These are phyloP conservation scores for Aspergillus flavus DNA, from an alignment of 2,329 filamentous ascomycete species.

Conservation along the genomic window DNA sequence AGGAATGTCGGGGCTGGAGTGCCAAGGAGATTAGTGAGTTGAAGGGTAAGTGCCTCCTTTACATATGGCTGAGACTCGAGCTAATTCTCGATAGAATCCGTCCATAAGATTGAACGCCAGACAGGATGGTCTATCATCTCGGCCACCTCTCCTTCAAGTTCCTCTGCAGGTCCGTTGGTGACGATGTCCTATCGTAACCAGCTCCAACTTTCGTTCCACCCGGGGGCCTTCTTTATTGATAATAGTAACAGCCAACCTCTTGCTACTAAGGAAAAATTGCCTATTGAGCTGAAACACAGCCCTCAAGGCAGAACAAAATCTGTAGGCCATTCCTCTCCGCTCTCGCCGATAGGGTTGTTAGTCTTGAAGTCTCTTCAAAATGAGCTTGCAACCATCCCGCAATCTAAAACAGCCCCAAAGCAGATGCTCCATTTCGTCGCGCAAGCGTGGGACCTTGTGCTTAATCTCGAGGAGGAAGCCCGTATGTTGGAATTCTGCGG, in stretches of 20 bases:
- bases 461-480: slow-evolving; percentile 46
- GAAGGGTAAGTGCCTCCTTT: slow-evolving; percentile 62
- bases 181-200: slow-evolving; percentile 47
- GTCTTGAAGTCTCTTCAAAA: slow-evolving; percentile 46
- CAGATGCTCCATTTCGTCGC: slow-evolving; percentile 46
- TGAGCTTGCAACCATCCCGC: slow-evolving; percentile 39
- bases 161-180: slow-evolving; percentile 36
- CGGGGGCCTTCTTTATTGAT: slow-evolving; percentile 37
- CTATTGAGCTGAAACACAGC: slow-evolving; percentile 39
- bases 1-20: slow-evolving; percentile 89
- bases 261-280: slow-evolving; percentile 26
- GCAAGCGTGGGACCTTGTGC: slow-evolving; percentile 45
- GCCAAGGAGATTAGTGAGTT: slow-evolving; percentile 75
- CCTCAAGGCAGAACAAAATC: slow-evolving; percentile 24
- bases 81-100: slow-evolving; percentile 31
- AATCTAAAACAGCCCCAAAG: slow-evolving; percentile 38
- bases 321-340: slow-evolving; percentile 12
- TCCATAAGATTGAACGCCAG: slow-evolving; percentile 42
- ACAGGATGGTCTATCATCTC: slow-evolving; percentile 50
- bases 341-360: slow-evolving; percentile 43
- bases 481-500: slow-evolving; percentile 49
- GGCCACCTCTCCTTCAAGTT: slow-evolving; percentile 31
- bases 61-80: not conserved
- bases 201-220: slow-evolving; percentile 47
- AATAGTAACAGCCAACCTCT: slow-evolving; percentile 22